Base-by-base conservation (phyloP, 352 stramenopile species). In the Pythium periplocum region DNA sequence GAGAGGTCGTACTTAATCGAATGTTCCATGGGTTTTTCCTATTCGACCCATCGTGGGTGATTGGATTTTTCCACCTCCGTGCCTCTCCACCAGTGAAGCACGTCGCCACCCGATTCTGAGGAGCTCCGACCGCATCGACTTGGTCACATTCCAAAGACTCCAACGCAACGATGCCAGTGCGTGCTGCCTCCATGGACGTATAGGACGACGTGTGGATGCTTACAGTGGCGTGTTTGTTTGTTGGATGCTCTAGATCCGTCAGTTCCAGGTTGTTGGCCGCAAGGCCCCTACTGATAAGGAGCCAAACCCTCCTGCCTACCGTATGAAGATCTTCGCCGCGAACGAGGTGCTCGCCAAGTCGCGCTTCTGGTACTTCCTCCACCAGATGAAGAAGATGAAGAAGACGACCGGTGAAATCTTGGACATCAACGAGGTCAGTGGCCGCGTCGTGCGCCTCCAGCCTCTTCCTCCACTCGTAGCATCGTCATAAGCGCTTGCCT, bases 311-410 rank as follows among this genome's bases (percentile, higher is more conserved):
- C 86, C 97, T 59, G 96, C 97, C 5, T 99, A 99, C 94, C 90
- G 98, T 67, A 99, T 99, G 98, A 94, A 94, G 78, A 69, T 96
- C 52, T 98, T 99, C 75, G 96, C 95, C 36, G 91, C 96, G 51
- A 98, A 98, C 82, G 66, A 86, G 58, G 96, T 99, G 57, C 92
- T 98, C 56, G 97, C 97, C 64, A 98, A 98, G 86, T 99, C 96
- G 57, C 97, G 98, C 75, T 99, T 99, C 90, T 99, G 97, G 97
- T 99, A 99, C 87, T 99, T 99, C 84, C 95, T 99, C 71, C 97
- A 99, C 79, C 96, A 99, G 87, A 98, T 99, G 86, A 95, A 97
- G 69, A 99, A 99, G 90, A 99, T 99, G 97, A 99, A 99, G 94
- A 99, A 99, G 91, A 99, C 96, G 53, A 99, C 97, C 49, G 98